Evolutionary conservation across 2,329 filamentous ascomycete species (phyloP).

Genomic region (Pleomassaria siparia): DNA sequence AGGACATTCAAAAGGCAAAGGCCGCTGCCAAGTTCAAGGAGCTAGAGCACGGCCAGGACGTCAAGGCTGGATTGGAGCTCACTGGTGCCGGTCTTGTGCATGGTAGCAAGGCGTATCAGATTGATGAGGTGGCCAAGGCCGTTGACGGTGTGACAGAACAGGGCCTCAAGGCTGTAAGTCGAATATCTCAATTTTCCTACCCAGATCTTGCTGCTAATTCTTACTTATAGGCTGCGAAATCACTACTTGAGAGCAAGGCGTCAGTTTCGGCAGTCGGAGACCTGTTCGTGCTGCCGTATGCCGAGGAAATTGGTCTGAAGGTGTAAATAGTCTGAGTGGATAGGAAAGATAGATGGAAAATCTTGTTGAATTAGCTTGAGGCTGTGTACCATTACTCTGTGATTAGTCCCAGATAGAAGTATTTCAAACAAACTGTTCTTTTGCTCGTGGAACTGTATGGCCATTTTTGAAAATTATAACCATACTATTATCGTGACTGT

Average conservation of each 20-base stretch:
- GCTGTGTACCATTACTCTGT: constrained; percentile 46
- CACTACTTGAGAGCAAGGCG: constrained; percentile 83
- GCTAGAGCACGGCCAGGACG: constrained; percentile 77
- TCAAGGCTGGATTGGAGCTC: constrained; percentile 74
- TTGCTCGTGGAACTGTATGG: too few relatives aligned
- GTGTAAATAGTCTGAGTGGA: constrained; percentile 67
- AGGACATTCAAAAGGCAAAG: constrained; percentile 88
- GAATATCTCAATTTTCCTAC: neutral
- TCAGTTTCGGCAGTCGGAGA: constrained; percentile 89
- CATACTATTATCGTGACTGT: too few relatives aligned
- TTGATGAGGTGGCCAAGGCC: constrained; percentile 74
- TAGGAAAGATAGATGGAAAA: constrained; percentile 29
- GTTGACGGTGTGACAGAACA: constrained; percentile 81
- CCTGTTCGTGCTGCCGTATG: constrained; percentile 85
- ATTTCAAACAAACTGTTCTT: constrained; percentile 37
- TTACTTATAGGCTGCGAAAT: constrained; percentile 83
- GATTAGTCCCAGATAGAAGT: constrained; percentile 45
- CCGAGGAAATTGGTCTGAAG: constrained; percentile 89
- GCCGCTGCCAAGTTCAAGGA: constrained; percentile 92
- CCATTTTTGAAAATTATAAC: too few relatives aligned
- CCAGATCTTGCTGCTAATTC: constrained; percentile 19
- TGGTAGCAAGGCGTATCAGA: constrained; percentile 79
- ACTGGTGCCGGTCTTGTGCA: constrained; percentile 84
- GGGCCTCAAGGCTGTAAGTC: constrained; percentile 79
- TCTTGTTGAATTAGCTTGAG: constrained; percentile 28